Conservation (phyloP, 257 asterid species). For the Solanum chiquidenum region DNA sequence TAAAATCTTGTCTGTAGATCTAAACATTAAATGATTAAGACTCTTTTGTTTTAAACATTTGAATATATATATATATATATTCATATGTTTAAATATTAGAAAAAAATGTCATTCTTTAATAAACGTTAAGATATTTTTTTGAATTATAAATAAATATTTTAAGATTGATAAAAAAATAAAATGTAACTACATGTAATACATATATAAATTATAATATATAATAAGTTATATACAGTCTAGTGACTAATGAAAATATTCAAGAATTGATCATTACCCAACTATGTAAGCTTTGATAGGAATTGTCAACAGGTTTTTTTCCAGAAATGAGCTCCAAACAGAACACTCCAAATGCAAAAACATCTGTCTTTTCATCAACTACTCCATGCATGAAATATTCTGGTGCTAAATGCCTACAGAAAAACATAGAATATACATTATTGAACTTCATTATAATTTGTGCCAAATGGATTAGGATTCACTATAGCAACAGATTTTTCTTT, state of each 20-base stretch:
- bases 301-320: slow-evolving; percentile 82
- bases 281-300: slow-evolving; percentile 84
- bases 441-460: neutral
- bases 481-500: no score
- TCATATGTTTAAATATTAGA: no score
- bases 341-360: slow-evolving; percentile 93
- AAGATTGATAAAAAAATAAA: neutral
- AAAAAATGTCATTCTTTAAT: neutral
- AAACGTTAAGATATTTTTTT: neutral
- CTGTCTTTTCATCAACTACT: slow-evolving; percentile 93
- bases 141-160: neutral
- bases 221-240: neutral
- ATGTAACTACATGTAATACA: no score
- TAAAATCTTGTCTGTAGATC: no score
- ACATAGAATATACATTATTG: neutral
- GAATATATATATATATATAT: neutral
- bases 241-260: neutral
- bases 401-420: slow-evolving; percentile 59
- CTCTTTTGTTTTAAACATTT: neutral
- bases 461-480: neutral
- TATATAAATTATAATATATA: no score
- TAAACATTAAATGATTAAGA: no score
- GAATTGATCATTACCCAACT: slow-evolving; percentile 55
- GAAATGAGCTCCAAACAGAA: slow-evolving; percentile 74
- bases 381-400: slow-evolving; percentile 99